These are phyloP conservation scores for Plasmodium reichenowi DNA, from an alignment of 169 alveolate species.

Conservation along the genomic window DNA sequence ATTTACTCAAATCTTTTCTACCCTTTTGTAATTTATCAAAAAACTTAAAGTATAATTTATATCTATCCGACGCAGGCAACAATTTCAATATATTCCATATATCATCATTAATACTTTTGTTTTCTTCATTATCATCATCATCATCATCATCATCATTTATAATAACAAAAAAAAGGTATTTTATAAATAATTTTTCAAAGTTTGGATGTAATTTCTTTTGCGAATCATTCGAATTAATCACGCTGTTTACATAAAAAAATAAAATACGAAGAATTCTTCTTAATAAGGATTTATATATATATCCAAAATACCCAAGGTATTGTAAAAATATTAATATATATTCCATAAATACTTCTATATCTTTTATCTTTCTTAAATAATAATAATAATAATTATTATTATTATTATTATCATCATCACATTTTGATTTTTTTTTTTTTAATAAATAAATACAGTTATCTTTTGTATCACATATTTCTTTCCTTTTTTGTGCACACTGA, in stretches of 20 bases:
- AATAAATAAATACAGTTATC: too few species aligned
- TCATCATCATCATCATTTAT: slow-evolving; percentile 9
- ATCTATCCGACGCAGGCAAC: slow-evolving; percentile 40
- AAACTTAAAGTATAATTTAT: slow-evolving; percentile 39
- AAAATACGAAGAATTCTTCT: slow-evolving; percentile 10
- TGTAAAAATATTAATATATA: slow-evolving; percentile 4
- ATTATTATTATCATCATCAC: not conserved
- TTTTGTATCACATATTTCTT: not conserved
- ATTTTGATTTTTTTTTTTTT: not conserved
- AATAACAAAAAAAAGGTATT: slow-evolving; percentile 18
- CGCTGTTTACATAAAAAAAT: slow-evolving; percentile 9
- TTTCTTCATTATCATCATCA: not conserved
- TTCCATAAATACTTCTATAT: slow-evolving; percentile 24
- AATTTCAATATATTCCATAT: slow-evolving; percentile 33
- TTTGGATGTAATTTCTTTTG: not conserved
- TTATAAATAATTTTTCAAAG: slow-evolving; percentile 24
- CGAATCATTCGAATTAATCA: not conserved
- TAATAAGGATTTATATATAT: slow-evolving; percentile 15
- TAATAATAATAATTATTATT: slow-evolving; percentile 8
- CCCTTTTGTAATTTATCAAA: slow-evolving; percentile 21
- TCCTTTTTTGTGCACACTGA: not conserved
- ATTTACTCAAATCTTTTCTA: slow-evolving; percentile 7
- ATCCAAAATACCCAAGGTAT: slow-evolving; percentile 36
- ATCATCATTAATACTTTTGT: not conserved
- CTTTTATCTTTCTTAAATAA: slow-evolving; percentile 28